These are phyloP conservation scores for Auriscalpium orientale DNA, from an alignment of 768 basidiomycete species.

Conservation along the genomic window DNA sequence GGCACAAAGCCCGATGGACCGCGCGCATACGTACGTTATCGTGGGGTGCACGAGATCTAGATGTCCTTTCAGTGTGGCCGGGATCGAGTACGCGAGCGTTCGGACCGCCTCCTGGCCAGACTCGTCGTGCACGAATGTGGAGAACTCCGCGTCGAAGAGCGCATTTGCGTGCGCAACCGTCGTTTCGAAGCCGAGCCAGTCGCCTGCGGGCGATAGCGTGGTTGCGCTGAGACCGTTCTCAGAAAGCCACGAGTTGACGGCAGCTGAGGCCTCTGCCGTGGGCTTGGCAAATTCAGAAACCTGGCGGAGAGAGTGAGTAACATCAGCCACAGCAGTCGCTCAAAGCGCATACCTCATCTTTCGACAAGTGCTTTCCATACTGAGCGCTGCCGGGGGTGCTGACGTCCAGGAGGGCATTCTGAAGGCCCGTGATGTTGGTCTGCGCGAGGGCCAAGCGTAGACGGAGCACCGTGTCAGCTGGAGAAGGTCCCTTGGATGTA, in stretches of 20 bases:
- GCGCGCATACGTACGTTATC: conserved; percentile 1
- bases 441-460: conserved; percentile 31
- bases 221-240: conserved; percentile 18
- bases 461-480: conserved; percentile 24
- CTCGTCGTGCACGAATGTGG: neutral
- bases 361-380: conserved; percentile 31
- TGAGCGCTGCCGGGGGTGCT: conserved; percentile 28
- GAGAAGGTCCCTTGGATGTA: conserved; percentile 21
- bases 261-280: conserved; percentile 12
- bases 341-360: conserved; percentile 26
- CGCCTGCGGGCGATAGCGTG: conserved; percentile 21
- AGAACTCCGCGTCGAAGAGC: neutral
- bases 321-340: neutral
- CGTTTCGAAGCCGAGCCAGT: conserved; percentile 20
- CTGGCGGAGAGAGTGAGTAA: neutral
- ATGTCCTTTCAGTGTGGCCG: conserved; percentile 7
- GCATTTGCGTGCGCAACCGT: conserved; percentile 23
- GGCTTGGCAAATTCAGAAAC: conserved; percentile 15
- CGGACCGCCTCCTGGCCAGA: conserved; percentile 9
- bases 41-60: conserved; percentile 16
- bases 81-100: conserved; percentile 3
- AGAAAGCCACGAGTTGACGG: conserved; percentile 21
- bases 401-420: conserved; percentile 29
- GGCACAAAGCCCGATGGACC: neutral
- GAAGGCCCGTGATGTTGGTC: conserved; percentile 28